A percentile compares a stretch with the other conserved stretches of the same genome.
Evolutionary conservation across 495 filamentous ascomycete genomes (phyloP).

Genomic region (Chlorociboria aeruginascens): DNA sequence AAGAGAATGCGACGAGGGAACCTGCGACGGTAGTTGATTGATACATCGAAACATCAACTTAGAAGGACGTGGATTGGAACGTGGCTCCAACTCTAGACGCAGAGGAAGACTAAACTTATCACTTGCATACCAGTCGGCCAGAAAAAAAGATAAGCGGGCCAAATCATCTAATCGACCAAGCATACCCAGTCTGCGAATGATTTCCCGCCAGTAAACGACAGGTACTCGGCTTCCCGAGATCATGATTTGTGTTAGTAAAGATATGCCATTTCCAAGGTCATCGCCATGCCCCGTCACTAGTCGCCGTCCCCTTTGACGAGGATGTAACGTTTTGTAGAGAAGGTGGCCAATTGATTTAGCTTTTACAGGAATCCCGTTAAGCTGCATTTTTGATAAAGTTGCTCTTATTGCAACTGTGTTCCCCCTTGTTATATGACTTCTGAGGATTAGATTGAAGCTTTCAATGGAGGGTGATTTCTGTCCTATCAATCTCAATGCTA

Average conservation of each 20-base stretch:
- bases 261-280: slow-evolving; percentile 20
- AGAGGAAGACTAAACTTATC: background rate
- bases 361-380: slow-evolving; percentile 6
- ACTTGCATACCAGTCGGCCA: slow-evolving; percentile 13
- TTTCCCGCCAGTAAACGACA: slow-evolving; percentile 31
- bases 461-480: slow-evolving; percentile 5
- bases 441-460: slow-evolving; percentile 28
- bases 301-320: slow-evolving; percentile 3
- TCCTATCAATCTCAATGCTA: slow-evolving; percentile 26
- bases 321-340: slow-evolving; percentile 1
- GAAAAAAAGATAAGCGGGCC: slow-evolving; percentile 20
- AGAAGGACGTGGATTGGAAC: too few relatives aligned
- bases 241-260: slow-evolving; percentile 24
- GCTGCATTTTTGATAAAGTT: slow-evolving; percentile 21
- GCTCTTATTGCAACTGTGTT: slow-evolving; percentile 9
- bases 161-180: slow-evolving; percentile 29
- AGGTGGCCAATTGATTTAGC: slow-evolving; percentile 3
- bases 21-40: background rate
- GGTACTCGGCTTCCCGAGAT: slow-evolving; percentile 22
- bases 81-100: background rate
- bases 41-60: too few relatives aligned
- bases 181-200: slow-evolving; percentile 38
- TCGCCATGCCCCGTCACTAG: background rate
- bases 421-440: slow-evolving; percentile 19
- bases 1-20: slow-evolving; percentile 11